Conservation (phyloP, 148 eudicot genomes). For the Camellia japonica region DNA sequence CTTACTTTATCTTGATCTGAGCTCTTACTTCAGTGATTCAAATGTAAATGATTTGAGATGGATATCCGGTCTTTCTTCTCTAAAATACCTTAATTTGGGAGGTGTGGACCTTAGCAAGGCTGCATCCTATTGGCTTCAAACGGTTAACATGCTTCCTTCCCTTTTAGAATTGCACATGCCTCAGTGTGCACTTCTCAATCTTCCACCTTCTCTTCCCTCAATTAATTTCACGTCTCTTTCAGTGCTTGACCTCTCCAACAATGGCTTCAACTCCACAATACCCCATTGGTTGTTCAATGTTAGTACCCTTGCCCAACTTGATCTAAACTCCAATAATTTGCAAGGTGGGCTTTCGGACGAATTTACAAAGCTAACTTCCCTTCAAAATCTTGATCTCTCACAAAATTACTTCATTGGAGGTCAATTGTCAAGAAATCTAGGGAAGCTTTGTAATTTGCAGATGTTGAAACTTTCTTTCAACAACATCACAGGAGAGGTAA, state of each 20-base stretch:
- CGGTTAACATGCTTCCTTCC: slow-evolving; percentile 19
- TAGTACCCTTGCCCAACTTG: slow-evolving; percentile 11
- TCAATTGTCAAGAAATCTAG: not conserved
- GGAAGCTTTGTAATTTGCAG: slow-evolving; percentile 20
- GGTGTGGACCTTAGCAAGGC: slow-evolving; percentile 15
- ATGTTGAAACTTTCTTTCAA: not conserved
- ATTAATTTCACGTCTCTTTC: slow-evolving; percentile 21
- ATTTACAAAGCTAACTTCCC: too few relatives aligned
- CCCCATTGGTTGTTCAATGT: slow-evolving; percentile 28
- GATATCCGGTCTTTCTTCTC: not conserved
- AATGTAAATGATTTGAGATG: not conserved
- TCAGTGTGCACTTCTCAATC: not conserved
- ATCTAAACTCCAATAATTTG: too few relatives aligned
- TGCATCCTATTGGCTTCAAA: slow-evolving; percentile 15
- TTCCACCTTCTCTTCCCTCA: slow-evolving; percentile 14
- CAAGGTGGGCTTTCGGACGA: too few relatives aligned
- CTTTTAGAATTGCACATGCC: slow-evolving; percentile 18
- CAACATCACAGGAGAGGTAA: slow-evolving; percentile 9
- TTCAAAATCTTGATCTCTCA: not conserved
- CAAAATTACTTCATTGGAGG: not conserved
- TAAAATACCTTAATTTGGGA: slow-evolving; percentile 18
- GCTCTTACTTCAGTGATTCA: not conserved
- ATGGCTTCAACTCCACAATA: slow-evolving; percentile 24
- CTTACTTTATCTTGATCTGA: slow-evolving; percentile 6
- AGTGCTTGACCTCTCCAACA: slow-evolving; percentile 23